phyloP scores from a whole-genome alignment of 2,329 filamentous ascomycete genomes.

The Neocatenulostroma microsporum region DNA sequence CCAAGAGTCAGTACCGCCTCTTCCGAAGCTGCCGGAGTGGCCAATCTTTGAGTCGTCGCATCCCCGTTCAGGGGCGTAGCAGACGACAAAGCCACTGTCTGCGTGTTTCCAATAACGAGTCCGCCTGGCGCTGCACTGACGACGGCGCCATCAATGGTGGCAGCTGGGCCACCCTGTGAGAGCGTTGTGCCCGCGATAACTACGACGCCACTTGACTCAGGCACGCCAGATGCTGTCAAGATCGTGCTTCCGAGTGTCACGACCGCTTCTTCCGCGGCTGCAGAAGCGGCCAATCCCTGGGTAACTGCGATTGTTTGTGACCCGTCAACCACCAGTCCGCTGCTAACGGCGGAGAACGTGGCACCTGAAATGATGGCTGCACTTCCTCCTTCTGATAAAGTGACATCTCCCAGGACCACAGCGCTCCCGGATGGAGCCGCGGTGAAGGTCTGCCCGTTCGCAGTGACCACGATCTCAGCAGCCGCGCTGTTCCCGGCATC shows the following conservation, averaged over 20 bases:
- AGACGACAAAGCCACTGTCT: neutral
- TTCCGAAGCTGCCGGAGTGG: neutral
- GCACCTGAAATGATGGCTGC: neutral
- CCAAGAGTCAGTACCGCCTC: neutral
- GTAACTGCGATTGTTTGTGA: conserved; percentile 1
- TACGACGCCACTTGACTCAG: neutral
- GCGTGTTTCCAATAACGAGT: neutral
- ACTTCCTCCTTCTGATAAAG: neutral
- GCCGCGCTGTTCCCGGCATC: neutral
- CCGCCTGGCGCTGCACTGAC: neutral
- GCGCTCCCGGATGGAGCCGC: neutral
- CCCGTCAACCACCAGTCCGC: neutral
- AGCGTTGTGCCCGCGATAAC: neutral
- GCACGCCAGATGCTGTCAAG: neutral
- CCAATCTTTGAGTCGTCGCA: no score
- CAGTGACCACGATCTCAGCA: neutral
- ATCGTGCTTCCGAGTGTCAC: neutral
- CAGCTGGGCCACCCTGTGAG: neutral
- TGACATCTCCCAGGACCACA: neutral
- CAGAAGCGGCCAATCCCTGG: no score
- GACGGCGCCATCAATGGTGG: neutral
- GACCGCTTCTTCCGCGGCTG: neutral
- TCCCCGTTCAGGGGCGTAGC: no score
- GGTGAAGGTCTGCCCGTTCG: neutral
- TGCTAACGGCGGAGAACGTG: neutral